Percentiles rank a stretch among this genome's conserved stretches.
These are phyloP conservation scores for Adenanthera pavonina DNA, from an alignment of 306 rosid genomes.

Conservation along the genomic window DNA sequence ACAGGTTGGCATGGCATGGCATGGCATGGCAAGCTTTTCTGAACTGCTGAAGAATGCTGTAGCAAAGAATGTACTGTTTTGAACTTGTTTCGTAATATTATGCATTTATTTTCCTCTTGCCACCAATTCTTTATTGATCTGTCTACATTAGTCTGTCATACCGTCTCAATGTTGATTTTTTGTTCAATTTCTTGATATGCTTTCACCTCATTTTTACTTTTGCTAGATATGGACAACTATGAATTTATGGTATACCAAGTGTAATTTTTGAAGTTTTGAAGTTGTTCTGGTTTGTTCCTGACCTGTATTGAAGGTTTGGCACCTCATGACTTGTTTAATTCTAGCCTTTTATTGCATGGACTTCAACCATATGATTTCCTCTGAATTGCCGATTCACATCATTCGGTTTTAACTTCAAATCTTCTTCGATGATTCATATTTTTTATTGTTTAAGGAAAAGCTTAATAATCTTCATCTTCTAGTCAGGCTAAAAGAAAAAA, in stretches of 20 bases:
- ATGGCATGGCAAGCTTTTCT: conserved; percentile 34
- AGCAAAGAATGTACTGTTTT: conserved; percentile 37
- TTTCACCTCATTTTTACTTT: conserved; percentile 21
- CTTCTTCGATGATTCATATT: neutral
- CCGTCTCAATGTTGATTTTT: conserved; percentile 23
- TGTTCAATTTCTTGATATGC: conserved; percentile 8
- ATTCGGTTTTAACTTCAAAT: neutral
- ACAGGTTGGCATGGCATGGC: conserved; percentile 45
- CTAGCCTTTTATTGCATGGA: neutral
- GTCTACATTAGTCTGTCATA: conserved; percentile 12
- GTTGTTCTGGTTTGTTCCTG: neutral
- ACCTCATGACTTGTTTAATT: neutral
- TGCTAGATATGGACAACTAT: neutral
- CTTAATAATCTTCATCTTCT: no score
- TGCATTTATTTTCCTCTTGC: conserved; percentile 34
- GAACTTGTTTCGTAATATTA: conserved; percentile 35
- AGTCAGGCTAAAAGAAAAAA: no score
- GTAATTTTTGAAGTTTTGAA: conserved; percentile 11
- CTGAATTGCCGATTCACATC: neutral
- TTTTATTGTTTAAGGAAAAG: neutral
- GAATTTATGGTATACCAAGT: neutral
- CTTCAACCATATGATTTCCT: no score
- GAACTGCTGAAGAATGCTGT: conserved; percentile 34
- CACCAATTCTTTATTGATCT: conserved; percentile 12
- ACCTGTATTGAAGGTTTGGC: neutral